Evolutionary conservation across 2,329 filamentous ascomycete genomes (phyloP), one percentile per base, ranked within the genome.

Genomic region (Pyrenochaeta sp.): DNA sequence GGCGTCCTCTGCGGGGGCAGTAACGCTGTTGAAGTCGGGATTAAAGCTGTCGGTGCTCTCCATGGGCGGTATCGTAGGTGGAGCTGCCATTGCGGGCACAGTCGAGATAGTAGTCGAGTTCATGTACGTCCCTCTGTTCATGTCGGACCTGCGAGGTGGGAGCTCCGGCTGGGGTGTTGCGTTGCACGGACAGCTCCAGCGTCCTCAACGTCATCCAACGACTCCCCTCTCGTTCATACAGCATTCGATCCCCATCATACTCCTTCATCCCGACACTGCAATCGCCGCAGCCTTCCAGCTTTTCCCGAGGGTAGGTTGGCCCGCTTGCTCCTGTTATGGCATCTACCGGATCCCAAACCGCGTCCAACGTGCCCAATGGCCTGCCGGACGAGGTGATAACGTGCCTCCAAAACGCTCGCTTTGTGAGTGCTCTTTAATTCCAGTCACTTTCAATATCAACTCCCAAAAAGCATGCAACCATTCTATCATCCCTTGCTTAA

Each of bases 351-450:
- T 34, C 55, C 49, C 28, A 52, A 10, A 10, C 27, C 10, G 40
- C 40, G 32, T 39, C 56, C 40, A 50, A 59, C 47, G 60, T 59
- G 51, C 89, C 91, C 37, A 83, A 84, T 56, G 85, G 85, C 8
- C 85, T 98, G 2, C 95, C 95, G 0, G 82, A 85, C 3, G 93
- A 97, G 78, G 95, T 98, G 24, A 86, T 95, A 12, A 89, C 93
- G 71, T 97, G 93, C 75, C 87, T 99, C 25, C 90, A 96, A 75
- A 98, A 97, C 81, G 92, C 94, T 49, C 90, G 94, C 69, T 99
- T 97, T 81, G 93, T 97, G 86, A 59, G 80, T 70, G 45, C 47
- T 37, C 32, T 37, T 50, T 22, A 53, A 27, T 44, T 12, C 10
- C 12, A 25, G 42, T 28, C 32, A 37, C 36, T 52, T 40, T 45